These are phyloP conservation scores for Fusarium pininemorale DNA, from an alignment of 2,329 filamentous ascomycete genomes.

Conservation along the genomic window DNA sequence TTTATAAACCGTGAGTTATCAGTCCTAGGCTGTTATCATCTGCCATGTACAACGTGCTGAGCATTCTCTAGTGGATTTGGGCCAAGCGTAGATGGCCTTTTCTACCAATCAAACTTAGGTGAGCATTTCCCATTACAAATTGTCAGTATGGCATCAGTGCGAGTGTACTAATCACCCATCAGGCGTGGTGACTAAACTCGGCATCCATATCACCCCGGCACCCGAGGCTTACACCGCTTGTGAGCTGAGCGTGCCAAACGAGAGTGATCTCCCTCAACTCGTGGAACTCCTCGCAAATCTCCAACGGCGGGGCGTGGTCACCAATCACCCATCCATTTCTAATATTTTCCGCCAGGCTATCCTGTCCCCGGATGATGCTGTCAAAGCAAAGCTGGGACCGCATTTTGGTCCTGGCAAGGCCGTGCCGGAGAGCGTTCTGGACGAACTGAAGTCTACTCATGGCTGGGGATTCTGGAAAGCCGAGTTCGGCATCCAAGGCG, in stretches of 20 bases:
- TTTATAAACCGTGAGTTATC: not conserved
- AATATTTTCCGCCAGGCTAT: not conserved
- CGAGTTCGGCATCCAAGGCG: not conserved
- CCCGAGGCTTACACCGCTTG: not conserved
- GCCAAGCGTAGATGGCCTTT: not conserved
- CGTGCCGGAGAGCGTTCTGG: not conserved
- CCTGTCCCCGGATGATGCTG: not conserved
- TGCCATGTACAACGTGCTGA: not conserved
- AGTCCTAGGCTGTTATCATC: rapidly evolving
- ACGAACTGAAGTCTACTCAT: rapidly evolving
- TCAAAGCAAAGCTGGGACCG: not conserved
- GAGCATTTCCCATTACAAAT: rapidly evolving
- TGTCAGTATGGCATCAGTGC: rapidly evolving
- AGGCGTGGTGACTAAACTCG: not conserved
- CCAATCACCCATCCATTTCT: not conserved
- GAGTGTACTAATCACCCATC: not conserved
- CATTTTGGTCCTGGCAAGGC: not conserved
- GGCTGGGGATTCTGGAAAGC: not conserved
- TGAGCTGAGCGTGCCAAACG: not conserved
- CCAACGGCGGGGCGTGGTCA: not conserved
- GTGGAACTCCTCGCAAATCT: not conserved
- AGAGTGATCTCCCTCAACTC: not conserved
- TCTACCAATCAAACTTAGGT: not conserved
- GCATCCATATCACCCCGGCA: not conserved
- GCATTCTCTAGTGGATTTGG: not conserved